These are phyloP conservation scores for Fraxinus pennsylvanica DNA, from an alignment of 257 asterid species.

Conservation along the genomic window DNA sequence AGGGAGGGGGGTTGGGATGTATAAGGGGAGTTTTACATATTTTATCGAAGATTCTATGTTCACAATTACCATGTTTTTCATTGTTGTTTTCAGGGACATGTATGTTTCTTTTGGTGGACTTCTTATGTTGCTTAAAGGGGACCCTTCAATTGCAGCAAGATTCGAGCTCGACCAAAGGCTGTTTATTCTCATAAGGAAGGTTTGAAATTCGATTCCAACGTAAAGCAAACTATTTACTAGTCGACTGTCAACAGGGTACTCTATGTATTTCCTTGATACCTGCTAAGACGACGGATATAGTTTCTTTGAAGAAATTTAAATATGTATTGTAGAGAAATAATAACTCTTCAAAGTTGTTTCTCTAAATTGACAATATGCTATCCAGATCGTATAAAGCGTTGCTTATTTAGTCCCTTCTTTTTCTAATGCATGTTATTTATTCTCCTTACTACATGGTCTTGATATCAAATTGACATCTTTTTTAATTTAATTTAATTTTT, in stretches of 20 bases:
- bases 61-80: not conserved
- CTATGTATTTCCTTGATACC: not conserved
- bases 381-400: not conserved
- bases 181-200: constrained; percentile 81
- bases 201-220: constrained; percentile 30
- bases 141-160: constrained; percentile 54
- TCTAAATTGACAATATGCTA: not conserved
- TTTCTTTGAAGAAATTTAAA: not conserved
- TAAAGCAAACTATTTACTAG: not conserved
- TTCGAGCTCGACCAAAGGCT: constrained; percentile 85
- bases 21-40: not conserved
- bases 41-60: not conserved
- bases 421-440: not conserved
- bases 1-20: not conserved
- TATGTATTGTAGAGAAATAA: not conserved
- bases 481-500: no score
- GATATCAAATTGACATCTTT: not conserved
- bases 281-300: not conserved
- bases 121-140: constrained; percentile 71
- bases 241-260: not conserved
- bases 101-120: constrained; percentile 77
- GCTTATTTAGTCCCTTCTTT: not conserved
- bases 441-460: not conserved
- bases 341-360: not conserved
- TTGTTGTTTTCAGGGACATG: constrained; percentile 51